Conservation (phyloP, 306 rosid species). For the Inga laurina region DNA sequence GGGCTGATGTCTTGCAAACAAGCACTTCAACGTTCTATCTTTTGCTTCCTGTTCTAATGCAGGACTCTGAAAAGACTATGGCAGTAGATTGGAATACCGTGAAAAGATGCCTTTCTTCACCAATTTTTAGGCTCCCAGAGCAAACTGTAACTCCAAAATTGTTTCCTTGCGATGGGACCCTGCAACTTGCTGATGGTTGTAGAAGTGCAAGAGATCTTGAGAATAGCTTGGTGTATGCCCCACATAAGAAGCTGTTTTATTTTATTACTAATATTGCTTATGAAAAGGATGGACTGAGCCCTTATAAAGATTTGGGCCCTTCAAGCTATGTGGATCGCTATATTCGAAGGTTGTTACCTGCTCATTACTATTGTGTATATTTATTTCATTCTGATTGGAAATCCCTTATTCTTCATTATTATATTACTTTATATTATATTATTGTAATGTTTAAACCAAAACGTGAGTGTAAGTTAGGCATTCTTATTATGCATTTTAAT, state of each 20-base stretch:
- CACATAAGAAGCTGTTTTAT: constrained; percentile 56
- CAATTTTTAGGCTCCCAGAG: constrained; percentile 62
- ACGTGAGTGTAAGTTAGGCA: constrained; percentile 15
- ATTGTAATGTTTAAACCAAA: not conserved
- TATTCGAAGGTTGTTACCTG: constrained; percentile 52
- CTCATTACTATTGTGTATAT: constrained; percentile 19
- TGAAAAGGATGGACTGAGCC: constrained; percentile 65
- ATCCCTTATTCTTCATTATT: constrained; percentile 25
- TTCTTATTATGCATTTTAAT: constrained; percentile 11
- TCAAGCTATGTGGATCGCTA: constrained; percentile 55
- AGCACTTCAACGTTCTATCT: constrained; percentile 70
- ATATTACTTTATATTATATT: not conserved
- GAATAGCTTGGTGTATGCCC: constrained; percentile 79
- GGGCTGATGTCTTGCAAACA: constrained; percentile 30
- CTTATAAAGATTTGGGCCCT: constrained; percentile 41
- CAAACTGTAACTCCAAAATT: constrained; percentile 23
- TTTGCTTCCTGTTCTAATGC: constrained; percentile 76
- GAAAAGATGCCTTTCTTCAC: constrained; percentile 75
- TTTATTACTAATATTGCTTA: constrained; percentile 51
- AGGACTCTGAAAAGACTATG: constrained; percentile 39
- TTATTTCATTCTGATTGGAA: constrained; percentile 30
- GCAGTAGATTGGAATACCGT: constrained; percentile 76
- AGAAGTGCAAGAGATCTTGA: constrained; percentile 56
- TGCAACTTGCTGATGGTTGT: constrained; percentile 73
- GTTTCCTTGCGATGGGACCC: constrained; percentile 29